phyloP scores from a whole-genome alignment of 768 basidiomycete species.

The Roridomyces roridus region DNA sequence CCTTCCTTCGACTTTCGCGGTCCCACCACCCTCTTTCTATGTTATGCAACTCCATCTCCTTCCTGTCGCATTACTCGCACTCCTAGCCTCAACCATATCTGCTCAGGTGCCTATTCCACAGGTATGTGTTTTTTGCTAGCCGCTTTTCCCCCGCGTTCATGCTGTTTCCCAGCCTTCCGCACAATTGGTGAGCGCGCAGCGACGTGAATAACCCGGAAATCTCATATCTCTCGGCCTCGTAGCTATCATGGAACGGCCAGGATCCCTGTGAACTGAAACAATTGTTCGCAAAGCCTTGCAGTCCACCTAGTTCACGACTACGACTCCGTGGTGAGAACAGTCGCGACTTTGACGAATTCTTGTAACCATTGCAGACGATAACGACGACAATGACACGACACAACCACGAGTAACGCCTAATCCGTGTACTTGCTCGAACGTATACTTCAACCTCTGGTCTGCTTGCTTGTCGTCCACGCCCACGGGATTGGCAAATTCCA shows the following conservation, averaged over 20 bases:
- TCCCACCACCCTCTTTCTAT: slow-evolving; percentile 8
- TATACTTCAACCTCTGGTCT: slow-evolving; percentile 23
- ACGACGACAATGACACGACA: slow-evolving; percentile 3
- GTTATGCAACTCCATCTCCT: slow-evolving; percentile 15
- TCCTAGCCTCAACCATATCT: slow-evolving; percentile 1
- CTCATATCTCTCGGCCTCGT: not conserved
- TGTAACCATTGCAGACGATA: not conserved
- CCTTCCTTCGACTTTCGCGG: not conserved
- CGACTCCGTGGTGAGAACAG: slow-evolving; percentile 14
- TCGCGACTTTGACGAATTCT: not conserved
- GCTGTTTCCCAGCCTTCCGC: not conserved
- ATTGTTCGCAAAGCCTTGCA: not conserved
- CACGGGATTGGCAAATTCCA: not conserved
- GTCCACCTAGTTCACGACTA: not conserved
- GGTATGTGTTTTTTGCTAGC: not conserved
- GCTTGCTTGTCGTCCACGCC: slow-evolving; percentile 9
- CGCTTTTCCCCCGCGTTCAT: not conserved
- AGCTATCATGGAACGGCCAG: not conserved
- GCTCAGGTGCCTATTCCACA: not conserved
- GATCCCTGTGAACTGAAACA: slow-evolving; percentile 20
- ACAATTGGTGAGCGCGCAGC: not conserved
- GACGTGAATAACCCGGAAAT: no score
- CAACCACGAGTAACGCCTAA: slow-evolving; percentile 4
- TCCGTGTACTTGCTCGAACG: slow-evolving; percentile 20
- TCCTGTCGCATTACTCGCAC: slow-evolving; percentile 8